Base-by-base conservation (phyloP, 495 filamentous ascomycete species). In the Lasiosphaeria ovina region DNA sequence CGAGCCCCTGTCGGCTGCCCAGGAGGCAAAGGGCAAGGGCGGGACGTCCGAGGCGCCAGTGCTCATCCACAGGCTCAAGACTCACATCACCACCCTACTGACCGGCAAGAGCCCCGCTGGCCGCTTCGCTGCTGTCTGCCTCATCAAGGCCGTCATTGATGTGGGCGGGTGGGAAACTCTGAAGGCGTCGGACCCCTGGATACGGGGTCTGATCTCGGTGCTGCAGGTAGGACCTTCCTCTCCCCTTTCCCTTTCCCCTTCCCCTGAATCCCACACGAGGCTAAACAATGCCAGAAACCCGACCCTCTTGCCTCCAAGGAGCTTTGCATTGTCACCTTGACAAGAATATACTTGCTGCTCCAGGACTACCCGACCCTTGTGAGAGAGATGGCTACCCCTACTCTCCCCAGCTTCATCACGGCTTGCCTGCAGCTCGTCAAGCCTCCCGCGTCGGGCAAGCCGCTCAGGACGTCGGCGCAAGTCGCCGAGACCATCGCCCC, bases 301-400 rank as follows among this genome's bases (percentile, higher is more conserved):
- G 90, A 94, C 65, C 83, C 88, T 4, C 65, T 83, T n/a, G 80
- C 85, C 8, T 85, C 84, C 5, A 91, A 91, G 69, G 86, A 86
- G 70, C 77, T 96, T 61, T 82, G 80, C 67, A 78, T 95, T 35
- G 83, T 94, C 57, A 83, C 89, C 33, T 68, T 96, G 60, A 89
- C 89, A 24, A 87, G 88, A 63, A 92, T 95, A 58, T 96, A 91
- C 79, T 79, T 85, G 56, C 79, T 93, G 31, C 88, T 90, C 57
- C 91, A 91, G 64, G 84, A 85, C 54, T 89, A 91, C 74, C 89
- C 86, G 44, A 92, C 89, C 16, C 79, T 96, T 31, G 79, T 93
- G n/a, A 80, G 92, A 64, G 92, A 96, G 69, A 89, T 95, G 62
- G 92, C 90, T 2, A 95, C 91, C 3, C 92, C 92, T 9, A 88